Base-by-base conservation (phyloP, 495 filamentous ascomycete species). In the Penicillium parvum region DNA sequence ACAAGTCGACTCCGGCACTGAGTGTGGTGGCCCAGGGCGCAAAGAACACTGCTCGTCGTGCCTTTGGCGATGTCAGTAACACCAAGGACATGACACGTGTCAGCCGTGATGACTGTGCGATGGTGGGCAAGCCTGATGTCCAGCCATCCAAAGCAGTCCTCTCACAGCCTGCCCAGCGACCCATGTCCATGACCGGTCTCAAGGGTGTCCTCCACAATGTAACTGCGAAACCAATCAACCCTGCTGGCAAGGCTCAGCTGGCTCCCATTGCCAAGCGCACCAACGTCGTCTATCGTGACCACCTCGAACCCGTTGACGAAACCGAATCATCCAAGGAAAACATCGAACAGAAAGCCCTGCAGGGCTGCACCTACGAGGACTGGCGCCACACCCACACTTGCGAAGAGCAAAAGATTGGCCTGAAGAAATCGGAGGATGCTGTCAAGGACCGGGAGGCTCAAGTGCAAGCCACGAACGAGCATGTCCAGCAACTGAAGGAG, bases 51-150 rank as follows among this genome's bases (percentile, higher is more conserved):
- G 71, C 82, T 17, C 88, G 88, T 67, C 79, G 88, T 45, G 82
- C 79, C 11, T 88, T 92, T 62, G 84, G 77, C 11, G 90, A 96
- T 57, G 73, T 90, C 25, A 91, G 82, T 74, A 90, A 88, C 58
- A 84, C 74, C 11, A 61, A 69, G 20, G 83, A 81, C 52, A 52
- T 66, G 17, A 52, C 72, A 9, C 69, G 55, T 20, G 66, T 65
- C 42, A 74, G 61, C 37, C 69, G 72, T 21, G 79, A 80, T 58
- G 81, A 82, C 47, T 68, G 67, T 14, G 62, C 61, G 16, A 47
- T 76, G 40, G 45, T 51, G 37, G 71, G 61, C 33, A 86, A 78
- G 47, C 60, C 70, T 12, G 58, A 53, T n/a, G 19, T 45, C 2
- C 23, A 60, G 41, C 38, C 12, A 66, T 56, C 36, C n/a, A 83